Evolutionary conservation across 1,284 basidiomycete species (phyloP).

Genomic region (Rhizopogon parksii): DNA sequence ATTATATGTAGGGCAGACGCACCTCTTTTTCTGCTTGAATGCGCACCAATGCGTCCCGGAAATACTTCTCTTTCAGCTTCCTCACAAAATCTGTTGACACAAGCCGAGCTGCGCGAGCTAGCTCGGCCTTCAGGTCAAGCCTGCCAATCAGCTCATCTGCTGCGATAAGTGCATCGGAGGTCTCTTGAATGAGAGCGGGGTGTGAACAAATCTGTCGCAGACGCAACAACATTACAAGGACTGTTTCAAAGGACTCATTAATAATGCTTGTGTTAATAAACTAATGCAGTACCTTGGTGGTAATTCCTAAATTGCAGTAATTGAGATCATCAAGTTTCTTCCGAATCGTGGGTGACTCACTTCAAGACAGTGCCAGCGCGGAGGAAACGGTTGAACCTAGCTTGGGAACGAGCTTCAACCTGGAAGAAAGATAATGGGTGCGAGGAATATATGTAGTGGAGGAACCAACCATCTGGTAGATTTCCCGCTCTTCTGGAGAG

Average conservation of each 20-base stretch:
- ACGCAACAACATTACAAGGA: slow-evolving; percentile 48
- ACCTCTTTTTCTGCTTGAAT: slow-evolving; percentile 48
- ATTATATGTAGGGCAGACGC: slow-evolving; percentile 9
- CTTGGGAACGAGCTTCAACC: slow-evolving; percentile 51
- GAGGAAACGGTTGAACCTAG: slow-evolving; percentile 52
- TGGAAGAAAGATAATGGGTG: slow-evolving; percentile 15
- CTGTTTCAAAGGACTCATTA: slow-evolving; percentile 16
- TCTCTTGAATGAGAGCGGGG: slow-evolving; percentile 46
- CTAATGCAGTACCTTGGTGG: slow-evolving; percentile 28
- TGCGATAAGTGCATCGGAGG: slow-evolving; percentile 32
- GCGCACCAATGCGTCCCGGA: slow-evolving; percentile 30
- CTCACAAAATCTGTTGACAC: slow-evolving; percentile 43
- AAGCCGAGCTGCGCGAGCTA: slow-evolving; percentile 37
- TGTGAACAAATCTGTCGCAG: slow-evolving; percentile 53
- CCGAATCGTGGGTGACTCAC: slow-evolving; percentile 21
- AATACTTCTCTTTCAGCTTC: slow-evolving; percentile 40
- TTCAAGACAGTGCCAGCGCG: slow-evolving; percentile 51
- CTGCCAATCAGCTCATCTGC: slow-evolving; percentile 33
- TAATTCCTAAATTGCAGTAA: slow-evolving; percentile 37
- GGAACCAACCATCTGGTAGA: slow-evolving; percentile 43
- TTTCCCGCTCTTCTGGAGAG: slow-evolving; percentile 45
- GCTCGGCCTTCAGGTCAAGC: slow-evolving; percentile 31
- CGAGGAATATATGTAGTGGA: neutral
- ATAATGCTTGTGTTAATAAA: neutral
- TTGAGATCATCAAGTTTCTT: slow-evolving; percentile 3